Evolutionary conservation across 257 asterid genomes (phyloP).

Genomic region (Lantana camara): DNA sequence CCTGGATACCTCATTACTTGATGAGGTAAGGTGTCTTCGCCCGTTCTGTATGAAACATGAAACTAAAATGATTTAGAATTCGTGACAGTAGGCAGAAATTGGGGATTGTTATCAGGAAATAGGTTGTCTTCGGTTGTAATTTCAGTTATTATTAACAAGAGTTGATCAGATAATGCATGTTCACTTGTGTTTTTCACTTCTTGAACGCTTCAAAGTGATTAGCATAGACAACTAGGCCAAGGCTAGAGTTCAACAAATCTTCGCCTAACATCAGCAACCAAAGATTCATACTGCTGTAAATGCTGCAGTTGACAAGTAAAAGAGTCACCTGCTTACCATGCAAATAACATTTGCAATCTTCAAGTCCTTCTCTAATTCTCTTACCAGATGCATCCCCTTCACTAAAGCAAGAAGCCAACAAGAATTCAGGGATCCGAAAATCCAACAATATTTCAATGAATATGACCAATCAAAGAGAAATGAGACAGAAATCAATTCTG

Average conservation of each 20-base stretch:
- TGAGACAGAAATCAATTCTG: slow-evolving; percentile 22
- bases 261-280: slow-evolving; percentile 19
- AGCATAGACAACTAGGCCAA: slow-evolving; percentile 14
- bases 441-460: slow-evolving; percentile 19
- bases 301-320: slow-evolving; percentile 34
- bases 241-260: slow-evolving; percentile 22
- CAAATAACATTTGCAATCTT: slow-evolving; percentile 98
- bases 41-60: slow-evolving; percentile 78
- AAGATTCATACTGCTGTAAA: slow-evolving; percentile 25
- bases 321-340: slow-evolving; percentile 90
- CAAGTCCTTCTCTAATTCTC: slow-evolving; percentile 96
- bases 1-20: slow-evolving; percentile 97
- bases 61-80: neutral
- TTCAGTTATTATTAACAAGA: neutral
- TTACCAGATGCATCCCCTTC: slow-evolving; percentile 96
- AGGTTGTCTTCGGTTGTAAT: slow-evolving; percentile 3
- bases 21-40: slow-evolving; percentile 87
- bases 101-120: slow-evolving; percentile 5
- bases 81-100: no score
- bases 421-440: slow-evolving; percentile 24
- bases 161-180: neutral
- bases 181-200: slow-evolving; percentile 6
- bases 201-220: slow-evolving; percentile 1
- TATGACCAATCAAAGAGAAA: slow-evolving; percentile 9
- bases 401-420: slow-evolving; percentile 50